Conservation (phyloP, 495 filamentous ascomycete species). For the Jackrogersella multiformis region DNA sequence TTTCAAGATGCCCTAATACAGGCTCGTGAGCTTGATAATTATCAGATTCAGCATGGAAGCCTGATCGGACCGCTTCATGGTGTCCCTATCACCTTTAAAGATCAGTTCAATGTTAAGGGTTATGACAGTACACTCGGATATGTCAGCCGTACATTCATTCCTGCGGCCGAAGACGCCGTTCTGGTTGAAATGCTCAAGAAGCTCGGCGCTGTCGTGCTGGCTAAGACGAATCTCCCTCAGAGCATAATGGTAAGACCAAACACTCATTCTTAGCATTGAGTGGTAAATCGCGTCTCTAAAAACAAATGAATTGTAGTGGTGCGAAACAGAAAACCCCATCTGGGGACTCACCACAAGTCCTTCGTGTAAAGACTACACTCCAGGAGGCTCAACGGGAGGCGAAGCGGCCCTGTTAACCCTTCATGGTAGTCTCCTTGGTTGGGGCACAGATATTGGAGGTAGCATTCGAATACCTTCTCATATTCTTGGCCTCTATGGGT, state of each 20-base stretch:
- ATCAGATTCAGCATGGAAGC: slow-evolving; percentile 57
- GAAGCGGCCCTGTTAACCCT: slow-evolving; percentile 78
- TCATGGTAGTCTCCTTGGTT: slow-evolving; percentile 78
- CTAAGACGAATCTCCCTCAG: slow-evolving; percentile 84
- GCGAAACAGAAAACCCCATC: slow-evolving; percentile 83
- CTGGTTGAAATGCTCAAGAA: slow-evolving; percentile 77
- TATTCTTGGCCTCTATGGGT: slow-evolving; percentile 82
- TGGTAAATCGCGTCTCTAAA: slow-evolving; percentile 14
- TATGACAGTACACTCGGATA: slow-evolving; percentile 83
- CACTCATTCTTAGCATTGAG: slow-evolving; percentile 18
- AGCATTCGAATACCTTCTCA: slow-evolving; percentile 82
- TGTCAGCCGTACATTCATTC: slow-evolving; percentile 65
- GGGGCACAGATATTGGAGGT: slow-evolving; percentile 86
- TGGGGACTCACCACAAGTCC: slow-evolving; percentile 80
- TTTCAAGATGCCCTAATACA: slow-evolving; percentile 68
- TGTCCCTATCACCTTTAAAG: slow-evolving; percentile 81
- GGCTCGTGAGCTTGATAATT: slow-evolving; percentile 67
- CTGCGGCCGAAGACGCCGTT: slow-evolving; percentile 66
- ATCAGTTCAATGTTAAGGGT: slow-evolving; percentile 76
- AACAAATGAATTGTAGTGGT: slow-evolving; percentile 47
- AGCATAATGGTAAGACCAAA: slow-evolving; percentile 74
- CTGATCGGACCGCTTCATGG: slow-evolving; percentile 72
- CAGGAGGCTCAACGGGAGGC: slow-evolving; percentile 83
- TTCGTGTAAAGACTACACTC: slow-evolving; percentile 75
- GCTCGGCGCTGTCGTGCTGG: slow-evolving; percentile 81